Base-by-base conservation (phyloP, 2,329 filamentous ascomycete species). In the Chlorencoelia australis region DNA sequence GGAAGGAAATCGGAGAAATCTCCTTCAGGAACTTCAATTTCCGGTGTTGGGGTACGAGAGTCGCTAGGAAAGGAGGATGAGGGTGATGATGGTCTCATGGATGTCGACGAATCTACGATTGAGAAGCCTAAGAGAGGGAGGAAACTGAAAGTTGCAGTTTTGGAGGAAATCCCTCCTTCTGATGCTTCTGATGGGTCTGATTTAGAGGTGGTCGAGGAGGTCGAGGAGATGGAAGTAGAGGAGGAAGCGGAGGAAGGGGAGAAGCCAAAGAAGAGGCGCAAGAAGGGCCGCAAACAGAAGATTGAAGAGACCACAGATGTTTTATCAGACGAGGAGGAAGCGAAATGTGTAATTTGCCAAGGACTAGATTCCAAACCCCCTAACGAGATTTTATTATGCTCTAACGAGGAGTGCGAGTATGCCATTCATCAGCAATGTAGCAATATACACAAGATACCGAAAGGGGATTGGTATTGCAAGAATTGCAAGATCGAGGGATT, bases 371-470 rank as follows among this genome's bases (percentile, higher is more conserved):
- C 73, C 0, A 61, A 67, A 22, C 58, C 64, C 2, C 70, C 70
- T 1, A 79, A 80, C 50, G 65, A 75, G 49, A 79, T 80, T 21
- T 60, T 80, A 7, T 67, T 79, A 22, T 80, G 75, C 56, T n/a
- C n/a, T n/a, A n/a, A n/a, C n/a, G 75, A 79, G 45, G 68, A 67
- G 35, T 80, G 76, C 59, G 71, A 79, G 52, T 65, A 68, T 55
- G 70, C 71, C 1, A 71, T 73, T 27, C 75, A 80, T 46, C 73
- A 79, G 49, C 63, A 68, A 46, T 80, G 75, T 52, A 76, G 76
- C 47, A 60, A 67, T 17, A 60, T 80, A 22, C 58, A 64, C 1
- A 63, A 66, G 27, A 69, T 79, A 22, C 75, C 75, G 1, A 63
- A 71, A 32, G 75, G 71, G 5, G 74, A 80, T 41, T 80, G 75